phyloP scores from a whole-genome alignment of 495 filamentous ascomycete species.

The Penicillium canescens region DNA sequence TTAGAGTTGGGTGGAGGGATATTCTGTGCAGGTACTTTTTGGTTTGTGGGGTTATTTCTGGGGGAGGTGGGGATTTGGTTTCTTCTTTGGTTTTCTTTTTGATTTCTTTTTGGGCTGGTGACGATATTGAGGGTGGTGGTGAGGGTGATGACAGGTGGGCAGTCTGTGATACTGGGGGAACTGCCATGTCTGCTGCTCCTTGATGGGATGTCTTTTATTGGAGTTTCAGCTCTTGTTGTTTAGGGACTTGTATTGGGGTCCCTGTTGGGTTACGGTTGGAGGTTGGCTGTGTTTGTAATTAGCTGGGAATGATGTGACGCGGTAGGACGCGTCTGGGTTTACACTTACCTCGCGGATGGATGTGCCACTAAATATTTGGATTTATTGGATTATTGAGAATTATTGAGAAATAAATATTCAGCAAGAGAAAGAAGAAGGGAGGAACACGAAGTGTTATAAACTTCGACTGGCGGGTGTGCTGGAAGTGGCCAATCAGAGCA shows the following conservation, averaged over 20 bases:
- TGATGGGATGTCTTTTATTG: no score
- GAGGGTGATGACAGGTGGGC: background rate
- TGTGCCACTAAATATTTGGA: background rate
- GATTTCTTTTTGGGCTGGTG: background rate
- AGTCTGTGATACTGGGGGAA: no score
- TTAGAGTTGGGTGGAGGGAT: slow-evolving; percentile 43
- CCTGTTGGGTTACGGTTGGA: background rate
- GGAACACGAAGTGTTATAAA: no score
- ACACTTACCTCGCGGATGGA: background rate
- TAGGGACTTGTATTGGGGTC: background rate
- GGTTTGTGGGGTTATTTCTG: slow-evolving; percentile 5
- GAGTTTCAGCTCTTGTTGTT: background rate
- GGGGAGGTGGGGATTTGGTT: slow-evolving; percentile 18
- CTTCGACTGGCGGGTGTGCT: slow-evolving; percentile 3
- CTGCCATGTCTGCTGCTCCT: no score
- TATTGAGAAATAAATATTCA: no score
- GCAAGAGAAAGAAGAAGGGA: no score
- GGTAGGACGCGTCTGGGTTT: background rate
- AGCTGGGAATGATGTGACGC: background rate
- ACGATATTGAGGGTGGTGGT: background rate
- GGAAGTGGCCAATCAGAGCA: slow-evolving; percentile 34
- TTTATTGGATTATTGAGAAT: background rate
- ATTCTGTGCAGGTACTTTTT: slow-evolving; percentile 34
- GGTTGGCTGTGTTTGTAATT: background rate
- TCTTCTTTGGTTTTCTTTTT: slow-evolving; percentile 8